phyloP scores from a whole-genome alignment of 2,329 filamentous ascomycete species.

The Pseudopithomyces maydicus region DNA sequence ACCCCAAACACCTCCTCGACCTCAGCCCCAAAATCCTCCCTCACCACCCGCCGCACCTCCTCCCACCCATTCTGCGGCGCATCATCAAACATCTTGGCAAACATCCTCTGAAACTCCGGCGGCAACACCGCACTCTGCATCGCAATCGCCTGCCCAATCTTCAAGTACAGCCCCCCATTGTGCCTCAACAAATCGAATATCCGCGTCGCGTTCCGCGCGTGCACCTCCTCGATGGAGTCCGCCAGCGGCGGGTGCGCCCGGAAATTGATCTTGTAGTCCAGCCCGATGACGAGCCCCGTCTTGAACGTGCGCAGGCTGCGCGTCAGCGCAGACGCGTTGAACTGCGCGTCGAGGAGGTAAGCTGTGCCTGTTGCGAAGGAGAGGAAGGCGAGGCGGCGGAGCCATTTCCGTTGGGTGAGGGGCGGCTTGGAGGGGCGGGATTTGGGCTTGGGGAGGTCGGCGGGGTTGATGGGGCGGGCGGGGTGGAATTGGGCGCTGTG shows the following conservation, averaged over 20 bases:
- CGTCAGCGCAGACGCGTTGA: slow-evolving; percentile 78
- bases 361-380: slow-evolving; percentile 63
- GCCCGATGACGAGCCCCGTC: slow-evolving; percentile 76
- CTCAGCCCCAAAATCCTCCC: slow-evolving; percentile 81
- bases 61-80: slow-evolving; percentile 90
- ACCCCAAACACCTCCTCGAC: slow-evolving; percentile 93
- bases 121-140: slow-evolving; percentile 97
- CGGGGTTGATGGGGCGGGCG: slow-evolving; percentile 72
- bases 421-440: slow-evolving; percentile 70
- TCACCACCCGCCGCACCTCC: slow-evolving; percentile 82
- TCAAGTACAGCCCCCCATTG: slow-evolving; percentile 94
- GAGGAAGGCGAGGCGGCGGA: slow-evolving; percentile 71
- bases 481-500: slow-evolving; percentile 47
- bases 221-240: slow-evolving; percentile 75
- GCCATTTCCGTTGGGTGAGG: slow-evolving; percentile 72
- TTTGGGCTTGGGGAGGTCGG: slow-evolving; percentile 66
- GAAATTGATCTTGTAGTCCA: slow-evolving; percentile 98
- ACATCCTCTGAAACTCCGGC: slow-evolving; percentile 95
- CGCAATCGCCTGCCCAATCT: slow-evolving; percentile 97
- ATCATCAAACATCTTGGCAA: slow-evolving; percentile 95
- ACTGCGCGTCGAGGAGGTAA: slow-evolving; percentile 72
- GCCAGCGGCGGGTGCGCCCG: slow-evolving; percentile 76
- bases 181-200: slow-evolving; percentile 79
- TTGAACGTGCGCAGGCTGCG: slow-evolving; percentile 83
- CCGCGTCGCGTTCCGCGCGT: slow-evolving; percentile 81